Percentiles rank a stretch among this genome's conserved stretches.
Evolutionary conservation across 208 protist genomes (phyloP).

Genomic region (Trypanosoma caninum): DNA sequence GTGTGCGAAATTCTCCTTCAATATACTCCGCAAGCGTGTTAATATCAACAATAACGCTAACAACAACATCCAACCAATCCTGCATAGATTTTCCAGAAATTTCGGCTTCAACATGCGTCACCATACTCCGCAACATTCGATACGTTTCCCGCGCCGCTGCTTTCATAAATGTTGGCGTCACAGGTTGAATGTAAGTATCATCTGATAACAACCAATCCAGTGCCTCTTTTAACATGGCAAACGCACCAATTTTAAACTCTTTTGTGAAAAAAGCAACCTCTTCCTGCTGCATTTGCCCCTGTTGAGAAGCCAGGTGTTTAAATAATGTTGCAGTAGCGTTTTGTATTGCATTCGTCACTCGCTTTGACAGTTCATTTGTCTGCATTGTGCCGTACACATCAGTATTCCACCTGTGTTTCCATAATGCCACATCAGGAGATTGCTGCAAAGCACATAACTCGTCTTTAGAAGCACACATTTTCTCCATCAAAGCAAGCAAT

Average conservation of each 20-base stretch:
- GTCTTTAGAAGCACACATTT: constrained; percentile 43
- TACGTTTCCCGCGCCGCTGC: constrained; percentile 12
- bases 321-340: background rate
- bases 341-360: constrained; percentile 1
- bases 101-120: constrained; percentile 2
- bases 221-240: constrained; percentile 23
- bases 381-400: constrained; percentile 80
- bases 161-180: constrained; percentile 39
- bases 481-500: constrained; percentile 51
- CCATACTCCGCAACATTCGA: constrained; percentile 1
- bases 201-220: constrained; percentile 40
- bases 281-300: too few species aligned
- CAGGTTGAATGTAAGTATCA: constrained; percentile 38
- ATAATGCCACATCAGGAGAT: constrained; percentile 66
- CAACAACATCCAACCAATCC: constrained; percentile 16
- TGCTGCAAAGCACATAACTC: constrained; percentile 53
- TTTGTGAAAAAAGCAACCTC: background rate
- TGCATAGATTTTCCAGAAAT: constrained; percentile 3
- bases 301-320: too few species aligned
- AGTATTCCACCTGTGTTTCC: constrained; percentile 88
- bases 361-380: constrained; percentile 35
- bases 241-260: constrained; percentile 20
- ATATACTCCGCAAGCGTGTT: constrained; percentile 16
- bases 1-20: constrained; percentile 12
- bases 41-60: constrained; percentile 4